Conservation (phyloP, 352 stramenopile genomes). For the Phytophthora pinifolia region DNA sequence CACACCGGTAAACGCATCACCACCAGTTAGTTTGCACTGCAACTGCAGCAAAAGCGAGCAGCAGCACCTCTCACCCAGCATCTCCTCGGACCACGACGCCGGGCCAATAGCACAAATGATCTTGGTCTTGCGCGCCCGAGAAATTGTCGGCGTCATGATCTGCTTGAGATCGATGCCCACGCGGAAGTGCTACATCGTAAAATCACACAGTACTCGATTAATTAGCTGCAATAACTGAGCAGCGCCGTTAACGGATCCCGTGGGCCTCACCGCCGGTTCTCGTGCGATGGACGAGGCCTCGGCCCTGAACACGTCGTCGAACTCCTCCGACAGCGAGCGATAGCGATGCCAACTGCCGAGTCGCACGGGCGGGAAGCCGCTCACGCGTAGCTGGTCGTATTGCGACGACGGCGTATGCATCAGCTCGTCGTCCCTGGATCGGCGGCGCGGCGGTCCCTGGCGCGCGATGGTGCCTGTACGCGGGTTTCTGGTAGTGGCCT, state of each 20-base stretch:
- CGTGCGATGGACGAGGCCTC: constrained; percentile 39
- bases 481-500: constrained; percentile 9
- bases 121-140: constrained; percentile 93
- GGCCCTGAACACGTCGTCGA: constrained; percentile 43
- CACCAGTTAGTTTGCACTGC: constrained; percentile 1
- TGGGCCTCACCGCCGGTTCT: constrained; percentile 33
- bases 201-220: not conserved
- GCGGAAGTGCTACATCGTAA: constrained; percentile 52
- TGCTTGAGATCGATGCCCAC: constrained; percentile 71
- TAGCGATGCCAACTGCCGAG: constrained; percentile 67
- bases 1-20: not conserved
- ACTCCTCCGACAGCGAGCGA: constrained; percentile 64
- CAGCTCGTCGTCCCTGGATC: constrained; percentile 33
- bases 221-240: constrained; percentile 5
- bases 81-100: constrained; percentile 95
- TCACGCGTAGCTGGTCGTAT: constrained; percentile 42
- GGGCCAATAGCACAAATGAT: constrained; percentile 99
- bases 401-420: constrained; percentile 20
- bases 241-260: constrained; percentile 15
- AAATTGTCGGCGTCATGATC: constrained; percentile 58
- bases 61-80: constrained; percentile 72
- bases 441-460: constrained; percentile 15
- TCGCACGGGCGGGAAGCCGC: constrained; percentile 56
- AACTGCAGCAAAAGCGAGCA: not conserved
- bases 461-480: constrained; percentile 12